Percentiles rank a stretch among this genome's conserved stretches.
These are phyloP conservation scores for Paecilomyces fulvus DNA, from an alignment of 2,329 filamentous ascomycete species.

Conservation along the genomic window DNA sequence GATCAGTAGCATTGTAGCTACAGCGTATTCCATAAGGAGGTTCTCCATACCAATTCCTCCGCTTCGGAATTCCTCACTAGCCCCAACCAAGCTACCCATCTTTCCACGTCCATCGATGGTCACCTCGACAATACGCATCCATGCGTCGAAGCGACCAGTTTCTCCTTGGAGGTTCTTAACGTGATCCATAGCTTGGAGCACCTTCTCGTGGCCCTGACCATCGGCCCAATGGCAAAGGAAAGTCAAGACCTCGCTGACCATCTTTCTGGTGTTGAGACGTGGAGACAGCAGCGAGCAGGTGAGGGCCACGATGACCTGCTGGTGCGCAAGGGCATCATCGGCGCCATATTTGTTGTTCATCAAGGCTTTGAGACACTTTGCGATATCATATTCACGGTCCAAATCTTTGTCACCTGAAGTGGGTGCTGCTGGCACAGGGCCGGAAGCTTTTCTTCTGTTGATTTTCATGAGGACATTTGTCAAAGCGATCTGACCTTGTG, in stretches of 20 bases:
- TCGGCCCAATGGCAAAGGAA: conserved; percentile 93
- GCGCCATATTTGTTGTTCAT: conserved; percentile 99
- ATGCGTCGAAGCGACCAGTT: conserved; percentile 92
- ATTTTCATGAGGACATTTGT: conserved; percentile 91
- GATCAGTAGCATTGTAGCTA: conserved; percentile 86
- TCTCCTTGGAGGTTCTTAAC: conserved; percentile 83
- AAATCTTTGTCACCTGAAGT: conserved; percentile 65
- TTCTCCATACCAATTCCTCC: conserved; percentile 99
- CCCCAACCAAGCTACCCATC: conserved; percentile 96
- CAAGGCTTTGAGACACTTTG: conserved; percentile 92
- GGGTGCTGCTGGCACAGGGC: conserved; percentile 56
- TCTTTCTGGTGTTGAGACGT: conserved; percentile 80
- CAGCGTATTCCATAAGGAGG: conserved; percentile 95
- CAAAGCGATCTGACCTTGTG: conserved; percentile 90
- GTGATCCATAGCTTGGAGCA: conserved; percentile 85
- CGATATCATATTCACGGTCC: conserved; percentile 90
- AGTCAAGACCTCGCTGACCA: conserved; percentile 92
- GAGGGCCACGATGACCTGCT: conserved; percentile 81
- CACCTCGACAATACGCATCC: conserved; percentile 98
- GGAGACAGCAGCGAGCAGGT: conserved; percentile 81
- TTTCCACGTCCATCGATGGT: conserved; percentile 95
- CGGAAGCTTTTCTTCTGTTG: conserved; percentile 73
- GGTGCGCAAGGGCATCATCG: conserved; percentile 84
- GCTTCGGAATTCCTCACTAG: conserved; percentile 89
- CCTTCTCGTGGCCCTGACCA: conserved; percentile 82